Evolutionary conservation across 192 early-diverging fungal species (phyloP), one percentile per base, ranked within the genome.

Genomic region (Martensiomyces pterosporus): DNA sequence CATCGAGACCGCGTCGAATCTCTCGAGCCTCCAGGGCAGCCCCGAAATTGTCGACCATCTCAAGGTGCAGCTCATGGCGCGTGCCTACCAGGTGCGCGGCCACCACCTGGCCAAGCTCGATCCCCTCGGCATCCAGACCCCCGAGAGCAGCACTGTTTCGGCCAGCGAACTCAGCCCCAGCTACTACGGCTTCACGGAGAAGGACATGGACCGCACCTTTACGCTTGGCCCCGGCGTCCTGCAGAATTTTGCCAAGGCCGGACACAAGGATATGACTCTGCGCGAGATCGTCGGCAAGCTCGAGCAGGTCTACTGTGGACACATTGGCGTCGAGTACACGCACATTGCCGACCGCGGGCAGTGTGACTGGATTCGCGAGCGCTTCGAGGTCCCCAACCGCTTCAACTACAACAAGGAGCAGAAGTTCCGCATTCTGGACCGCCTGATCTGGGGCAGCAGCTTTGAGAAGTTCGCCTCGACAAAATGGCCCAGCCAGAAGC

Each of bases 311-410:
- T 99, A 99, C 75, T 92, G 91, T 57, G 87, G 90, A 35, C 82
- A 87, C n/a, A 84, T 97, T 33, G 96, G 93, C 70, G 80, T 96
- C 51, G 96, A 99, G 74, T 99, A 97, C 78, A 92, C 92, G 47
- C 96, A 99, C 77, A 99, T 99, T 65, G 86, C 90, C 40, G 94
- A 97, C 76, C 88, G 93, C 56, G 82, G 74, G 24, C 87, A 90
- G 66, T 97, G 93, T 76, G 92, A 99, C 79, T 99, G 96, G 96
- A 88, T 99, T 60, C 81, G 93, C 32, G 72, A 83, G 52, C 84
- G 85, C 39, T 79, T 99, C 54, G 96, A 99, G 78, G 88, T 89
- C 34, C 94, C 93, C 34, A 56, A 80, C 62, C 90, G 90, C 42
- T 93, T 88, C 82, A 70, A 79, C 52, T 99, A 93, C 79, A 76